phyloP scores from a whole-genome alignment of 2,329 filamentous ascomycete species.

The Aspergillus floridensis region DNA sequence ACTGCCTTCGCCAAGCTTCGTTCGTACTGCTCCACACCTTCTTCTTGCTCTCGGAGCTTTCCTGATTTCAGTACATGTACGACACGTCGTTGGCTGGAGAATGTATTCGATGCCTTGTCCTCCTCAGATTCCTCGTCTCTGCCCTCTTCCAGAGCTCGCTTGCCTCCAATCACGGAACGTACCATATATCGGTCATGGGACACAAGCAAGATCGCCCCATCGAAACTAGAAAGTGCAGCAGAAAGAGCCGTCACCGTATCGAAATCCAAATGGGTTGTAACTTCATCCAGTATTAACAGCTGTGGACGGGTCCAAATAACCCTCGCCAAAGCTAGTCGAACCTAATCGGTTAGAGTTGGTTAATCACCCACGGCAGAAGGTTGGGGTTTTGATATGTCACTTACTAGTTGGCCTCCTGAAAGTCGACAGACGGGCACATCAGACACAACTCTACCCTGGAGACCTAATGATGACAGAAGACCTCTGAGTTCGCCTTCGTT shows the following conservation, averaged over 20 bases:
- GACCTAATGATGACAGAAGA: constrained; percentile 65
- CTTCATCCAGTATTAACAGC: constrained; percentile 73
- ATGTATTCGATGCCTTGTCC: constrained; percentile 47
- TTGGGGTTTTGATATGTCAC: constrained; percentile 28
- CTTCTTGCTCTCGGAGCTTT: constrained; percentile 54
- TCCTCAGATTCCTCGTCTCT: constrained; percentile 47
- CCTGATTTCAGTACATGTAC: constrained; percentile 63
- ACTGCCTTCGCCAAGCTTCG: constrained; percentile 60
- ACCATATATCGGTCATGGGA: constrained; percentile 83
- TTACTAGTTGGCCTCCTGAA: constrained; percentile 75
- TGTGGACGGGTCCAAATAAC: constrained; percentile 69
- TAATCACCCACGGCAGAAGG: neutral
- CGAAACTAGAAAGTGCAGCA: constrained; percentile 64
- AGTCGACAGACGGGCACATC: constrained; percentile 71
- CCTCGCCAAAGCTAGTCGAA: constrained; percentile 63
- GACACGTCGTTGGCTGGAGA: constrained; percentile 47
- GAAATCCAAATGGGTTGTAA: constrained; percentile 81
- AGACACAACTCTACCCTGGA: constrained; percentile 67
- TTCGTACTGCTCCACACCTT: constrained; percentile 66
- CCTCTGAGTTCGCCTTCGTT: constrained; percentile 67
- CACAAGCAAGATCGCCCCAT: constrained; percentile 72
- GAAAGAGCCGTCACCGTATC: constrained; percentile 73
- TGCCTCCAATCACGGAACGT: constrained; percentile 67
- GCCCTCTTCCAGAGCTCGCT: constrained; percentile 41
- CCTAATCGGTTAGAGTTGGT: constrained; percentile 26